Conservation (phyloP, 108 stramenopile species). For the Aurantiochytrium sp. region DNA sequence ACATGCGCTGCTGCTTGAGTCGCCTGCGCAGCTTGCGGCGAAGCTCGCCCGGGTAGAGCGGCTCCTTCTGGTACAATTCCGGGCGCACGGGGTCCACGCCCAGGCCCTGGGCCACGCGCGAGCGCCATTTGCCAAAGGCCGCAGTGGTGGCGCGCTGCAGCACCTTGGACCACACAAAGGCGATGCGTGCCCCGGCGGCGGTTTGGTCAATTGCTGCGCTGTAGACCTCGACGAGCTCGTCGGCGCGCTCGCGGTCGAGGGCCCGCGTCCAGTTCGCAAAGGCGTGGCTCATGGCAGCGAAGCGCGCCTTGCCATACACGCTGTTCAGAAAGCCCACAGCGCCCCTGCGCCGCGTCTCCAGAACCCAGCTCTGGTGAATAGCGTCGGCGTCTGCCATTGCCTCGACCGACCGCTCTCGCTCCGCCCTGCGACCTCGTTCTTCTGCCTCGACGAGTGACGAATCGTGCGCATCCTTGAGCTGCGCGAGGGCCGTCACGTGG, state of each 20-base stretch:
- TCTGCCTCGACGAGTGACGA: neutral
- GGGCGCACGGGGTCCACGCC: neutral
- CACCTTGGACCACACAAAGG: neutral
- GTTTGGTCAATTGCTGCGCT: conserved; percentile 10
- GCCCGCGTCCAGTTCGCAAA: neutral
- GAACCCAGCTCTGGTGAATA: neutral
- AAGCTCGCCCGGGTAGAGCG: neutral
- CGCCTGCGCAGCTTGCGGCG: neutral
- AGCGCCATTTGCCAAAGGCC: neutral
- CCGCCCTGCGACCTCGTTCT: neutral
- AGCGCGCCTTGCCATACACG: neutral
- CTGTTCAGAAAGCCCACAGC: neutral
- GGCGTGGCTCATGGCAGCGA: neutral
- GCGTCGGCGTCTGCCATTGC: neutral
- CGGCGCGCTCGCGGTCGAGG: neutral
- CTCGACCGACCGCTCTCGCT: neutral
- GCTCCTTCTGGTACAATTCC: neutral
- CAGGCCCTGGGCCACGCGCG: neutral
- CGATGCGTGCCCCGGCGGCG: neutral
- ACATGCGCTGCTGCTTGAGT: neutral
- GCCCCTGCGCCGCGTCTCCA: neutral
- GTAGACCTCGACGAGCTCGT: conserved; percentile 23
- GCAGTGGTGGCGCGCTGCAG: neutral
- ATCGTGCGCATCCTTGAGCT: neutral
- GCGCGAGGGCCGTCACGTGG: neutral